A percentile compares a stretch with the other conserved stretches of the same genome.
phyloP scores from a whole-genome alignment of 2,329 filamentous ascomycete genomes.

The Exophiala sideris region DNA sequence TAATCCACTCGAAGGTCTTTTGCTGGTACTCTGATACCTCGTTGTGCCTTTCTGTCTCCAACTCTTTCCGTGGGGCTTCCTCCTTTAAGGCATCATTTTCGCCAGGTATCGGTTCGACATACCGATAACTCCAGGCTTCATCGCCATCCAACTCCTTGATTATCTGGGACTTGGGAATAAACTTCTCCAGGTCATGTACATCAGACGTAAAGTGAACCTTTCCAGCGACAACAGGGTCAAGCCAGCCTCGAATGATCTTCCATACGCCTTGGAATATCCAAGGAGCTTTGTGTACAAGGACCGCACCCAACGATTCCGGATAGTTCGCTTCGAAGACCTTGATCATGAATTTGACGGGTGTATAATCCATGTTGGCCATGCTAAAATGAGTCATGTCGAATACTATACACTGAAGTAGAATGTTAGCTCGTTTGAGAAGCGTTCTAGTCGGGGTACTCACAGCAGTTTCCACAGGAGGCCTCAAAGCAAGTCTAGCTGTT shows the following conservation, averaged over 20 bases:
- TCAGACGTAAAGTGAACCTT: slow-evolving; percentile 43
- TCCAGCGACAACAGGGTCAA: slow-evolving; percentile 62
- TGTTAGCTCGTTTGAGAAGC: neutral
- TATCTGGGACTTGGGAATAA: slow-evolving; percentile 68
- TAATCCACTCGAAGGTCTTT: slow-evolving; percentile 72
- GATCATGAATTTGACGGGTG: slow-evolving; percentile 98
- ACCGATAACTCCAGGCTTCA: slow-evolving; percentile 80
- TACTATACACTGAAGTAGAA: slow-evolving; percentile 65
- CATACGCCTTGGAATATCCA: slow-evolving; percentile 99
- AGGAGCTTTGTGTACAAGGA: slow-evolving; percentile 91
- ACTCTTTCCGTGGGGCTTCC: slow-evolving; percentile 60
- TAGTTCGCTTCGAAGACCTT: slow-evolving; percentile 99
- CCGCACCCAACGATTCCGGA: slow-evolving; percentile 82
- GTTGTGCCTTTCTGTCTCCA: slow-evolving; percentile 61
- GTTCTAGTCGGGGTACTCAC: slow-evolving; percentile 53
- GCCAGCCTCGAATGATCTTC: slow-evolving; percentile 92
- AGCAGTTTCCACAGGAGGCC: slow-evolving; percentile 81
- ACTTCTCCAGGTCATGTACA: slow-evolving; percentile 71
- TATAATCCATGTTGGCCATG: slow-evolving; percentile 96
- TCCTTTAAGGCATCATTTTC: slow-evolving; percentile 76
- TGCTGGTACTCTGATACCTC: slow-evolving; percentile 73
- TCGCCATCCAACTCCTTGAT: slow-evolving; percentile 80
- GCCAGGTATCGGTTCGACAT: slow-evolving; percentile 68
- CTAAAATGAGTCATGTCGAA: slow-evolving; percentile 97
- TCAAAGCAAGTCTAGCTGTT: slow-evolving; percentile 79